Conservation (phyloP, 140 eudicot species). For the Cichorium intybus region DNA sequence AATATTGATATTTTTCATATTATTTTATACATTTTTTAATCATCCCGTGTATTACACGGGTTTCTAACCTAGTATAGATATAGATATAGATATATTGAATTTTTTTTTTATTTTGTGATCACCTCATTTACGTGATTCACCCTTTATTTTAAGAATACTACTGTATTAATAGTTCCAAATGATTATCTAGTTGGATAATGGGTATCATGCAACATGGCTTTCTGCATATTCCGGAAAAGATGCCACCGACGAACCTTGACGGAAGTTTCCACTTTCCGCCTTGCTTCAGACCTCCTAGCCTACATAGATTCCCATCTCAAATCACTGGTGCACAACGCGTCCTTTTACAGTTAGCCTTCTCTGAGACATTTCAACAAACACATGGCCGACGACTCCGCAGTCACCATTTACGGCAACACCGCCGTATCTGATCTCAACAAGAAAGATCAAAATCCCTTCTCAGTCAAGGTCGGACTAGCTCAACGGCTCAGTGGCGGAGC, state of each 20-base stretch:
- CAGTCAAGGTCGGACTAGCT: slow-evolving; percentile 56
- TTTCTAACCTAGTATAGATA: too few relatives aligned
- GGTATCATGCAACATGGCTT: slow-evolving; percentile 5
- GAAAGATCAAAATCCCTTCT: slow-evolving; percentile 36
- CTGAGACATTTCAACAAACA: slow-evolving; percentile 38
- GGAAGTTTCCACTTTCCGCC: slow-evolving; percentile 18
- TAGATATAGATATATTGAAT: too few relatives aligned
- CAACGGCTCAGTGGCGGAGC: slow-evolving; percentile 47
- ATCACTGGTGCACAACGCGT: neutral
- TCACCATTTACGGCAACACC: slow-evolving; percentile 52
- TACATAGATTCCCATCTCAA: slow-evolving; percentile 8
- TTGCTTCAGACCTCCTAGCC: neutral
- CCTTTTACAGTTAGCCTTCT: neutral
- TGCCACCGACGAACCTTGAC: slow-evolving; percentile 19
- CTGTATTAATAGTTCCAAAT: too few relatives aligned
- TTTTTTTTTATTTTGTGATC: too few relatives aligned
- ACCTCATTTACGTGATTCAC: too few relatives aligned
- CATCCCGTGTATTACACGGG: too few relatives aligned
- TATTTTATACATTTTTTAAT: too few relatives aligned
- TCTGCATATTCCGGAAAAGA: slow-evolving; percentile 20
- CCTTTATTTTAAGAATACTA: neutral
- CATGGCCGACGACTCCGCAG: slow-evolving; percentile 62
- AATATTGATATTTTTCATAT: too few relatives aligned
- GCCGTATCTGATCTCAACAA: slow-evolving; percentile 47
- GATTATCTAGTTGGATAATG: neutral